Percentiles rank a stretch among this genome's conserved stretches.
phyloP scores from a whole-genome alignment of 805 yeast species.

The Candida silvatica region DNA sequence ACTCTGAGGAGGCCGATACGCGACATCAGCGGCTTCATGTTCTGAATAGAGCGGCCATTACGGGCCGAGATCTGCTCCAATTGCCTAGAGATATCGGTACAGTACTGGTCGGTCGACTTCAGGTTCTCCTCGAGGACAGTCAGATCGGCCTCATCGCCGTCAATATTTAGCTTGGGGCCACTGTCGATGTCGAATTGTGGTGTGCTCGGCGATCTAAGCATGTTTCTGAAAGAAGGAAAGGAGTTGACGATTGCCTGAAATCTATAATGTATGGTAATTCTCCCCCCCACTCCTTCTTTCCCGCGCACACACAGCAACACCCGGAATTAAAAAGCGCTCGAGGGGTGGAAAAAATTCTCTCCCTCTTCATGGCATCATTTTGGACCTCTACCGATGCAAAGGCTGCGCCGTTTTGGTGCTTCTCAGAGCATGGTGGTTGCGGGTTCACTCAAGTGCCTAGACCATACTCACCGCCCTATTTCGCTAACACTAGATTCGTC shows the following conservation, averaged over 20 bases:
- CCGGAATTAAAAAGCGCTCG: no score
- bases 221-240: neutral
- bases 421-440: neutral
- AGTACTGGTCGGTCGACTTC: conserved; percentile 45
- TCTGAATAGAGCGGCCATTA: conserved; percentile 46
- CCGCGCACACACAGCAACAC: no score
- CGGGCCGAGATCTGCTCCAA: conserved; percentile 43
- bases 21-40: conserved; percentile 65
- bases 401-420: conserved; percentile 1
- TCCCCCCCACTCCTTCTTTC: no score
- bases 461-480: conserved; percentile 20
- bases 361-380: neutral
- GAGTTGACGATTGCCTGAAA: neutral
- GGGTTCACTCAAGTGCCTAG: conserved; percentile 12
- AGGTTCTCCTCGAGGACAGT: conserved; percentile 74
- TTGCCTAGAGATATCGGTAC: conserved; percentile 46
- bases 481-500: conserved; percentile 29
- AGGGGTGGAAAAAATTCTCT: neutral
- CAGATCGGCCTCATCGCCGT: conserved; percentile 75
- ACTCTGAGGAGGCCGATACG: conserved; percentile 49
- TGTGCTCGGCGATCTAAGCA: neutral
- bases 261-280: neutral
- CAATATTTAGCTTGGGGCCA: conserved; percentile 23
- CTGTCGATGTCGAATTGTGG: conserved; percentile 1
- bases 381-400: neutral